Conservation (phyloP, 2,329 filamentous ascomycete genomes). For the Diaporthe citrichinensis region DNA sequence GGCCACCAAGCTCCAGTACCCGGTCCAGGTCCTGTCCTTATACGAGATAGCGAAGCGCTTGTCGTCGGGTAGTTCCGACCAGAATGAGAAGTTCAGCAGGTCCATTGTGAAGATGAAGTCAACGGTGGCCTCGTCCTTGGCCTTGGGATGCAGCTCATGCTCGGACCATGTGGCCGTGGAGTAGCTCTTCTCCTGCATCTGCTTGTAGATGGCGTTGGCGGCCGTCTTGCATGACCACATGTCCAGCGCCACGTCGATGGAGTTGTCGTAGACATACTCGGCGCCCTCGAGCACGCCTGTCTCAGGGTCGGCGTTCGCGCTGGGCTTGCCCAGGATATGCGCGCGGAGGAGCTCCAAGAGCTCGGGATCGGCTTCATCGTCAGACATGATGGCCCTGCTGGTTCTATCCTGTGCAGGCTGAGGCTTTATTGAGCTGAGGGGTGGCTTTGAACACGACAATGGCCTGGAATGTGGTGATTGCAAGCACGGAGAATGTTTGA, state of each 20-base stretch:
- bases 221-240: constrained; percentile 87
- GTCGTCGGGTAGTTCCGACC: constrained; percentile 79
- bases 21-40: constrained; percentile 85
- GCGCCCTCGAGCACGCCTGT: constrained; percentile 87
- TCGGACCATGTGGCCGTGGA: constrained; percentile 88
- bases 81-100: constrained; percentile 96
- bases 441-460: background rate
- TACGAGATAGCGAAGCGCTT: constrained; percentile 89
- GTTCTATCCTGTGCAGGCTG: background rate
- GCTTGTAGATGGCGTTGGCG: constrained; percentile 80
- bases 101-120: constrained; percentile 99
- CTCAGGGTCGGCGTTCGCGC: constrained; percentile 73
- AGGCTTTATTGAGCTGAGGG: background rate
- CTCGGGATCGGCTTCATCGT: constrained; percentile 92
- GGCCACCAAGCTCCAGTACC: constrained; percentile 95
- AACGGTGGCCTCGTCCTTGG: constrained; percentile 83
- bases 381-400: constrained; percentile 80
- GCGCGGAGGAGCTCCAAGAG: constrained; percentile 88
- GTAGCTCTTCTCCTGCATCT: constrained; percentile 88
- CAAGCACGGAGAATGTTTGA: background rate
- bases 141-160: constrained; percentile 90
- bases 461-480: background rate
- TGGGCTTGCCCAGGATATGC: constrained; percentile 75
- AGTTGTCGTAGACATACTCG: constrained; percentile 90
- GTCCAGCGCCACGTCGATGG: constrained; percentile 91